A percentile compares a stretch with the other conserved stretches of the same genome.
phyloP scores from a whole-genome alignment of 2,329 filamentous ascomycete genomes.

The Sclerotinia borealis region DNA sequence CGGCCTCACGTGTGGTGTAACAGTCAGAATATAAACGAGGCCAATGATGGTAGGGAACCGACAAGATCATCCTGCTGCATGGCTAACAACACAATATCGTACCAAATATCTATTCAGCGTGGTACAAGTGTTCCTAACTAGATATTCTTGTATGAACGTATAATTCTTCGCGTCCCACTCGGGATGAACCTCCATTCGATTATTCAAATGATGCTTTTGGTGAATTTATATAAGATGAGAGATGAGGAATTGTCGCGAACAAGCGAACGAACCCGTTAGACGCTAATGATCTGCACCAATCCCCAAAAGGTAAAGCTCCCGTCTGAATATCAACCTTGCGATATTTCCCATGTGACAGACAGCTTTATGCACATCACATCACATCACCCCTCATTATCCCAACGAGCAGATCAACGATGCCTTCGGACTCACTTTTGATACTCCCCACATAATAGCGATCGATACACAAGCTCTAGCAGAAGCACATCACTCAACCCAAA shows the following conservation, averaged over 20 bases:
- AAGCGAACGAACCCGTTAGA: too few species aligned
- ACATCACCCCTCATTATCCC: neutral
- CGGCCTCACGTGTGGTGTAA: neutral
- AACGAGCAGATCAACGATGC: neutral
- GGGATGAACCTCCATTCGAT: neutral
- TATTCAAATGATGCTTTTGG: neutral
- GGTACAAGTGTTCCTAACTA: neutral
- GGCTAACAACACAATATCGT: neutral
- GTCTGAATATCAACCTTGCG: neutral
- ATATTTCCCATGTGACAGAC: conserved; percentile 7
- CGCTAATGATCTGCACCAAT: conserved; percentile 1
- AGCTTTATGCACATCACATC: neutral
- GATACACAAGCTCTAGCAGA: conserved; percentile 8
- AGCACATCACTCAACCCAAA: neutral
- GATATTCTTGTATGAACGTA: neutral
- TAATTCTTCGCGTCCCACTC: neutral
- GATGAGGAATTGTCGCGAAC: neutral
- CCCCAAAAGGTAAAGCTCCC: conserved; percentile 1
- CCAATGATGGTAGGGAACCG: neutral
- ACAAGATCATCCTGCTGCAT: neutral
- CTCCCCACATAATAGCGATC: neutral
- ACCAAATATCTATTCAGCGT: neutral
- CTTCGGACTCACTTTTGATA: conserved; percentile 6
- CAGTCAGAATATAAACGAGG: neutral
- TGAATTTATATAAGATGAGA: neutral